Evolutionary conservation across 148 eudicot genomes (phyloP), one percentile per base, ranked within the genome.

Genomic region (Vaccinium vitisidaea): DNA sequence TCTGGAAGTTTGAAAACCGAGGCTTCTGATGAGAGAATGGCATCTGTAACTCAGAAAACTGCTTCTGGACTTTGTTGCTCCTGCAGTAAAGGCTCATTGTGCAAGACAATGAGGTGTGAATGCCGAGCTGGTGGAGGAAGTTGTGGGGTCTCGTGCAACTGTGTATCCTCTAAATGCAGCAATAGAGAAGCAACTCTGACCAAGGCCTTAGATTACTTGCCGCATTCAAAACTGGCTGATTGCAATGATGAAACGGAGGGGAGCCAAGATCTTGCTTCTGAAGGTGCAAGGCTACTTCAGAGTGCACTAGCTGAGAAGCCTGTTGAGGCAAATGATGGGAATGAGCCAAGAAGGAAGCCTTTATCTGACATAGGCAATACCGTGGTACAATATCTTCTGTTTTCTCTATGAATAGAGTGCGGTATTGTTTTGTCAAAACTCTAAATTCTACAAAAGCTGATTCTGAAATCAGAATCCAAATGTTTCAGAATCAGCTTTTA

Each of bases 301-400:
- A 89, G 85, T 85, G 99, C 98, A 5, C 82, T 97, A 1, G 77
- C 92, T 61, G 95, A 90, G 79, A 90, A 89, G 86, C 91, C 94
- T 16, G 81, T 75, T 23, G 87, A 85, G 30, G 81, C 89, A 80
- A 88, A 88, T 54, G 91, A 84, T 82, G 93, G 86, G 69, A 87
- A 83, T 83, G 90, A 73, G 30, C 81, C 80, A 32, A 70, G 43
- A 69, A 92, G 99, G 89, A 97, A 93, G 92, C 92, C 99, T 75
- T 86, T 97, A 84, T 89, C 97, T 12, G 99, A 97, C 89, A 97
- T 97, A 69, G 99, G 99, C 80, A 97, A 97, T 84, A 91, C 91
- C 36, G 46, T 82, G 84, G 99, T 96, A 94, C 16, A 88, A 80
- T 55, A 50, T 32, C 32, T 69, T 69, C 43, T 69, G 16, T 39